Percentiles rank a stretch among this genome's conserved stretches.
Conservation (phyloP, 345 rosid species). For the Abelmoschus esculentus region DNA sequence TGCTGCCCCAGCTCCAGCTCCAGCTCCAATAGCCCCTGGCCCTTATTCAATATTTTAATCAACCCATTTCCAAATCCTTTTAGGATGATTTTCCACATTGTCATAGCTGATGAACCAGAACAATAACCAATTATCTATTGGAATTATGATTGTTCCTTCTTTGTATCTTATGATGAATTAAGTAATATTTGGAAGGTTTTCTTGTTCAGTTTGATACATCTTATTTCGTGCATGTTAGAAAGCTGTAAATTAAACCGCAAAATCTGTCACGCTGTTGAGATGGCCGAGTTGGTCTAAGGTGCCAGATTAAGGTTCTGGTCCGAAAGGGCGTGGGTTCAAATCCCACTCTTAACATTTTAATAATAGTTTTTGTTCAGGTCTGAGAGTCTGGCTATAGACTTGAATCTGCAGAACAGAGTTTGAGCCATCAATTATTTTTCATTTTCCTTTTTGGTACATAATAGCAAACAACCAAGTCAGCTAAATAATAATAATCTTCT, state of each 20-base stretch:
- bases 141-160: background rate
- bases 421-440: too few relatives aligned
- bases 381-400: too few relatives aligned
- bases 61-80: background rate
- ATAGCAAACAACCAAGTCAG: too few relatives aligned
- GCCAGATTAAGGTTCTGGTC: slow-evolving; percentile 84
- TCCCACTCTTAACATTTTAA: slow-evolving; percentile 30
- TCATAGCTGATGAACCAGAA: background rate
- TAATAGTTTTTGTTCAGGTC: too few relatives aligned
- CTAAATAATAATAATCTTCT: too few relatives aligned
- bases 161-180: background rate
- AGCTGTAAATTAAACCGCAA: too few relatives aligned
- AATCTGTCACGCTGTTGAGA: background rate
- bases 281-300: slow-evolving; percentile 85
- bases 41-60: background rate
- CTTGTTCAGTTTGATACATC: too few relatives aligned
- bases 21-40: background rate
- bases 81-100: background rate
- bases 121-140: background rate
- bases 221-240: too few relatives aligned
- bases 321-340: slow-evolving; percentile 83
- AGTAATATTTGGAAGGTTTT: too few relatives aligned
- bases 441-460: too few relatives aligned
- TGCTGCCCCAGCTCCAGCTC: background rate
- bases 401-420: too few relatives aligned